Evolutionary conservation across 225 moss, liverwort and hornwort genomes (phyloP).

Genomic region (Bryoerythrophyllum caledonicum): DNA sequence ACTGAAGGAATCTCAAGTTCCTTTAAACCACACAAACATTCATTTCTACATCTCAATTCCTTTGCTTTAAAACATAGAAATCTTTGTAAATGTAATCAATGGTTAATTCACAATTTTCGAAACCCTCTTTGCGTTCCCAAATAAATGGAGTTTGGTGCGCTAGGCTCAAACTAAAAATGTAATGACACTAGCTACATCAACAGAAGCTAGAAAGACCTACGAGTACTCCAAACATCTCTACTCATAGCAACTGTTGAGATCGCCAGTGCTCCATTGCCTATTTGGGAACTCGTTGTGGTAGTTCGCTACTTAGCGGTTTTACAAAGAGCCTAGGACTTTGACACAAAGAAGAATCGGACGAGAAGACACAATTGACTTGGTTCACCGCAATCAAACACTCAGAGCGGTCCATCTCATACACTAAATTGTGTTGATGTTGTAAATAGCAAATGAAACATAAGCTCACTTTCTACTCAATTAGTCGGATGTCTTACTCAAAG

Average conservation of each 20-base stretch:
- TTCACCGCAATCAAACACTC: constrained; percentile 6
- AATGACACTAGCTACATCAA: constrained; percentile 49
- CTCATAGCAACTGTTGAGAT: constrained; percentile 58
- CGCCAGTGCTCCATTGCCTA: constrained; percentile 25
- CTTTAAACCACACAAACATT: neutral
- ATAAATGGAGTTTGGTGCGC: constrained; percentile 41
- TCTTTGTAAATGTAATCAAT: neutral
- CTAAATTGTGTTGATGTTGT: neutral
- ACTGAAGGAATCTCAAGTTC: too few relatives aligned
- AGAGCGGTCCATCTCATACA: neutral
- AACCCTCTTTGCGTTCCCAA: neutral
- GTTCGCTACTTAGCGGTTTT: constrained; percentile 63
- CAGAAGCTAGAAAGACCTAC: constrained; percentile 53
- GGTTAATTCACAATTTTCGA: neutral
- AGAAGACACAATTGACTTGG: constrained; percentile 66
- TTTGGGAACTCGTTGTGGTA: constrained; percentile 37
- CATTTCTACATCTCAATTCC: neutral
- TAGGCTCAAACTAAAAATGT: constrained; percentile 28
- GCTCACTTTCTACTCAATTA: neutral
- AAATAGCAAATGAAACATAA: neutral
- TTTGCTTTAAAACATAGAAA: neutral
- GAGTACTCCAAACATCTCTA: constrained; percentile 71
- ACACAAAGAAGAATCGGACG: constrained; percentile 81
- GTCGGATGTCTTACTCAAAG: too few relatives aligned
- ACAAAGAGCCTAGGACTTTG: constrained; percentile 68